Percentiles rank a stretch among this genome's conserved stretches.
Conservation (phyloP, 345 rosid species). For the Leavenworthia alabamica region DNA sequence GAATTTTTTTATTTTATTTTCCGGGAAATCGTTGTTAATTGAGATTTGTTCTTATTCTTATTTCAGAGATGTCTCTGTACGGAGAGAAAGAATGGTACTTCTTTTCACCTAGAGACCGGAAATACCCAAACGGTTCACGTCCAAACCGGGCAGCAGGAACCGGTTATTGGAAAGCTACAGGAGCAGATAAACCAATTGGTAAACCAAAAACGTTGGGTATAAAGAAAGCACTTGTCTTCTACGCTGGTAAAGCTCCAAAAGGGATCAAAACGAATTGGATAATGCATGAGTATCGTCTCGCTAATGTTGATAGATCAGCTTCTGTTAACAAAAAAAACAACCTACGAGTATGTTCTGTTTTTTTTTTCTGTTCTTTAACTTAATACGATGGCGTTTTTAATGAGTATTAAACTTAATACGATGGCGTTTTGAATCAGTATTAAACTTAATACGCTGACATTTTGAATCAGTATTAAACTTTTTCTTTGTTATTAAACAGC, state of each 20-base stretch:
- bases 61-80: conserved; percentile 56
- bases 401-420: not conserved
- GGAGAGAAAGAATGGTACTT: conserved; percentile 98
- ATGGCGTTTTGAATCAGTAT: not conserved
- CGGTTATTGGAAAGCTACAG: conserved; percentile 96
- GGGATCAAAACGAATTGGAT: conserved; percentile 93
- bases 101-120: conserved; percentile 84
- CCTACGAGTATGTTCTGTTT: conserved; percentile 45
- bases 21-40: not conserved
- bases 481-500: conserved; percentile 36
- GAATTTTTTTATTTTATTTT: not conserved
- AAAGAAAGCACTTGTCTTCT: conserved; percentile 84
- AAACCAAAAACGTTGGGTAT: conserved; percentile 73
- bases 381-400: not conserved
- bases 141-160: conserved; percentile 86
- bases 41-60: conserved; percentile 8
- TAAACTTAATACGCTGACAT: not conserved
- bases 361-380: not conserved
- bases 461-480: not conserved
- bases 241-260: conserved; percentile 82
- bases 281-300: conserved; percentile 95
- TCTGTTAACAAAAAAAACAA: conserved; percentile 45
- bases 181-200: conserved; percentile 90
- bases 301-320: conserved; percentile 78
- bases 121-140: conserved; percentile 83